Percentiles rank a stretch among this genome's conserved stretches.
Evolutionary conservation across 106 monocot genomes (phyloP).

Genomic region (Posidonia australis): DNA sequence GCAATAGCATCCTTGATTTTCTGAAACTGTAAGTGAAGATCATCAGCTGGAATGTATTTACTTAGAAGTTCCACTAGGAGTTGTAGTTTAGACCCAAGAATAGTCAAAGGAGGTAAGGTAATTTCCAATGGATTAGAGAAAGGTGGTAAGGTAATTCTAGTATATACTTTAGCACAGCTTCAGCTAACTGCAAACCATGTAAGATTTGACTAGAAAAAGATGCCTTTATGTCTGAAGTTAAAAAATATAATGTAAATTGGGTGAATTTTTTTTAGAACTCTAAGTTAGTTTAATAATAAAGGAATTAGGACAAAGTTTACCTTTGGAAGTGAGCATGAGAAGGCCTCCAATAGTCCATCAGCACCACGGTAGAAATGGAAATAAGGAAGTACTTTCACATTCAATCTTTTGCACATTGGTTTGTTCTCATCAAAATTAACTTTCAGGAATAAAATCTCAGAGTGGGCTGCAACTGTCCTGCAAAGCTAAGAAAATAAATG

Average conservation of each 20-base stretch:
- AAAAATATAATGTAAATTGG: no score
- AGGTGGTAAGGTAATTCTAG: neutral
- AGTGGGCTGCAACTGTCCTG: constrained; percentile 7
- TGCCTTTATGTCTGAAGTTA: no score
- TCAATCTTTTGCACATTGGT: constrained; percentile 15
- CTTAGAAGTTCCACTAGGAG: no score
- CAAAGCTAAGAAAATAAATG: constrained; percentile 8
- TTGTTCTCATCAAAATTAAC: constrained; percentile 24
- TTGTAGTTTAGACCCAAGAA: neutral
- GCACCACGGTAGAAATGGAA: constrained; percentile 32
- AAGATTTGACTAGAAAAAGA: neutral
- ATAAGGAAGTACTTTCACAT: constrained; percentile 22
- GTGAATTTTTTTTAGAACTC: neutral
- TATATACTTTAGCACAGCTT: neutral
- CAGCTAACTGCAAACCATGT: neutral
- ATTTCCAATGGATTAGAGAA: no score
- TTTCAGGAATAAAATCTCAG: constrained; percentile 17
- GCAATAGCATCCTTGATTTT: constrained; percentile 42
- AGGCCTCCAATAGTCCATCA: constrained; percentile 18
- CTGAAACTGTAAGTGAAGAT: constrained; percentile 24
- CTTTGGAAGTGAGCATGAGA: constrained; percentile 21
- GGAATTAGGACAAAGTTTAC: neutral
- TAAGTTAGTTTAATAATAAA: neutral
- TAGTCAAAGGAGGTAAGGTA: neutral
- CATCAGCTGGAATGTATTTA: neutral